Percentiles rank a stretch among this genome's conserved stretches.
Evolutionary conservation across 2,329 filamentous ascomycete species (phyloP).

Genomic region (Fusarium sp.): DNA sequence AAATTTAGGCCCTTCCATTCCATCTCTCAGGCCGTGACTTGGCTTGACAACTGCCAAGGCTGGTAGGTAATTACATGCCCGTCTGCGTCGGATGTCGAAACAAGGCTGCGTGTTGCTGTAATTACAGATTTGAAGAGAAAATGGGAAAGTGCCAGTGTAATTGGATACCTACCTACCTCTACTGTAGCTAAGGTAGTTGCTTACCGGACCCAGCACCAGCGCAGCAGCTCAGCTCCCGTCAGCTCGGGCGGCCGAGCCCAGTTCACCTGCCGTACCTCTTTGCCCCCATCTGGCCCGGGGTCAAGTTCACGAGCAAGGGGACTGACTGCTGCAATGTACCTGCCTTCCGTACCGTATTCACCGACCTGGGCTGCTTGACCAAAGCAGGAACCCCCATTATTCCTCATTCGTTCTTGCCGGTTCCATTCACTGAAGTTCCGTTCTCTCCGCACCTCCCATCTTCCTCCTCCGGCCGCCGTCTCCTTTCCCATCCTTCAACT

Average conservation of each 20-base stretch:
- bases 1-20: not conserved
- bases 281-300: not conserved
- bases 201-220: conserved; percentile 15
- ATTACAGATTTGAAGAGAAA: too few species aligned
- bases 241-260: not conserved
- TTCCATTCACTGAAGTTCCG: conserved; percentile 13
- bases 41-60: not conserved
- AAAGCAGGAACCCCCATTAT: conserved; percentile 22
- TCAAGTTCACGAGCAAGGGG: not conserved
- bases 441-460: conserved; percentile 24
- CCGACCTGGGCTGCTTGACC: conserved; percentile 26
- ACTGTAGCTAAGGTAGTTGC: conserved; percentile 5
- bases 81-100: conserved; percentile 24
- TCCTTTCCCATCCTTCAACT: conserved; percentile 24
- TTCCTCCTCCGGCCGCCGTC: conserved; percentile 18
- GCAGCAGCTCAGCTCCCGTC: conserved; percentile 10
- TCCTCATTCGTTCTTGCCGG: conserved; percentile 30
- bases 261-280: not conserved
- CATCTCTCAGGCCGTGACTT: not conserved
- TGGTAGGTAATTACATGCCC: not conserved
- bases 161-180: not conserved
- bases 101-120: conserved; percentile 22
- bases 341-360: conserved; percentile 30
- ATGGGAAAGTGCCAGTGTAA: too few species aligned
- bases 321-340: conserved; percentile 15